These are phyloP conservation scores for Wickerhamomyces bovis DNA, from an alignment of 805 yeast species.

Conservation along the genomic window DNA sequence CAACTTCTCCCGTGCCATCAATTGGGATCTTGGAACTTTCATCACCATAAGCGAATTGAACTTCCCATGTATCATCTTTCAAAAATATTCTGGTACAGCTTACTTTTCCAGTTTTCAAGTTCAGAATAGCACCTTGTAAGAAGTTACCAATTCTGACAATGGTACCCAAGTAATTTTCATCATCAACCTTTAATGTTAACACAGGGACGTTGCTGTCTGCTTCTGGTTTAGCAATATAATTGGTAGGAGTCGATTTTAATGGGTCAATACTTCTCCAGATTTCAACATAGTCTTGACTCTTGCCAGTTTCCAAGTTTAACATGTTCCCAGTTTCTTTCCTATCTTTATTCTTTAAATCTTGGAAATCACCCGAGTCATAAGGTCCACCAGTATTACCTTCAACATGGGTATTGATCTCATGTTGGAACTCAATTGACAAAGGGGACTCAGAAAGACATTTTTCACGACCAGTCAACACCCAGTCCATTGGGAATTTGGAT, in stretches of 20 bases:
- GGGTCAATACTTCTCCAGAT: conserved; percentile 50
- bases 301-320: conserved; percentile 40
- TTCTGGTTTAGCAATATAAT: conserved; percentile 26
- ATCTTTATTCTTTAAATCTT: conserved; percentile 32
- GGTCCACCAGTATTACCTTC: conserved; percentile 19
- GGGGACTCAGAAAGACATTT: conserved; percentile 12
- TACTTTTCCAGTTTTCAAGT: conserved; percentile 19
- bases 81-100: conserved; percentile 15
- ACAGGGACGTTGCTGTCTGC: conserved; percentile 5
- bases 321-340: conserved; percentile 47
- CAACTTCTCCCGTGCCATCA: conserved; percentile 8
- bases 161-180: conserved; percentile 33
- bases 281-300: conserved; percentile 40
- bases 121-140: conserved; percentile 41
- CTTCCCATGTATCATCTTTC: conserved; percentile 11
- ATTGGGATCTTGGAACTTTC: conserved; percentile 17
- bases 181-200: conserved; percentile 25
- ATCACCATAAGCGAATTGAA: conserved; percentile 14
- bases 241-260: conserved; percentile 25
- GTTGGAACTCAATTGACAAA: conserved; percentile 17
- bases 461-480: conserved; percentile 31
- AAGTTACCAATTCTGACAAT: conserved; percentile 44
- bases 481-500: conserved; percentile 14
- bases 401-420: conserved; percentile 20
- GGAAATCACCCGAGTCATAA: conserved; percentile 35